phyloP scores from a whole-genome alignment of 2,329 filamentous ascomycete species.

The Sporothrix humicola region DNA sequence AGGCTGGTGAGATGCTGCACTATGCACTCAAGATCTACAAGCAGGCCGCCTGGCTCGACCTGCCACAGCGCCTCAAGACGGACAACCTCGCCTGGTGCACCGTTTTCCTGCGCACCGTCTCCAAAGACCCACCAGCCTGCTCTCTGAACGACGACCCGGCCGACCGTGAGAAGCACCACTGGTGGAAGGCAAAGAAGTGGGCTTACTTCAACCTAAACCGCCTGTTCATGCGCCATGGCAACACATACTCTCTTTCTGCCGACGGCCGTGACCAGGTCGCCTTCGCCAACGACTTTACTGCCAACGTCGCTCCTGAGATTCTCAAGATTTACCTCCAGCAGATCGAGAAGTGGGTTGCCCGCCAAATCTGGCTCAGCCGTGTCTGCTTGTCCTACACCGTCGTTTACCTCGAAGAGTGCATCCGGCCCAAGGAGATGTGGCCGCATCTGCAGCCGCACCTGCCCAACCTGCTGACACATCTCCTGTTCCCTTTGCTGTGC shows the following conservation, averaged over 20 bases:
- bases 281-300: slow-evolving; percentile 89
- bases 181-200: slow-evolving; percentile 99
- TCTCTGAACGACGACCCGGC: slow-evolving; percentile 79
- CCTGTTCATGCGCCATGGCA: slow-evolving; percentile 95
- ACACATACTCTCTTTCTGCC: slow-evolving; percentile 75
- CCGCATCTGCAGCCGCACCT: slow-evolving; percentile 89
- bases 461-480: slow-evolving; percentile 89
- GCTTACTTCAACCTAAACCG: slow-evolving; percentile 97
- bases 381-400: slow-evolving; percentile 92
- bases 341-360: slow-evolving; percentile 97
- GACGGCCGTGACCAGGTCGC: slow-evolving; percentile 73
- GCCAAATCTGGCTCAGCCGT: slow-evolving; percentile 92
- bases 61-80: slow-evolving; percentile 76
- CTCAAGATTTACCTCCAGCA: slow-evolving; percentile 92
- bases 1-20: slow-evolving; percentile 96
- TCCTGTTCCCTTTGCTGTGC: slow-evolving; percentile 94
- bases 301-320: slow-evolving; percentile 92
- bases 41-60: slow-evolving; percentile 95
- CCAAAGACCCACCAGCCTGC: slow-evolving; percentile 78
- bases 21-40: slow-evolving; percentile 97
- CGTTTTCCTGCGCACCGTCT: slow-evolving; percentile 87
- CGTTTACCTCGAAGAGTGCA: slow-evolving; percentile 94
- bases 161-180: slow-evolving; percentile 91
- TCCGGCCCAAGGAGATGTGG: slow-evolving; percentile 98
- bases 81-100: slow-evolving; percentile 95